phyloP scores from a whole-genome alignment of 129 eudicot species.

The Arctium minus region DNA sequence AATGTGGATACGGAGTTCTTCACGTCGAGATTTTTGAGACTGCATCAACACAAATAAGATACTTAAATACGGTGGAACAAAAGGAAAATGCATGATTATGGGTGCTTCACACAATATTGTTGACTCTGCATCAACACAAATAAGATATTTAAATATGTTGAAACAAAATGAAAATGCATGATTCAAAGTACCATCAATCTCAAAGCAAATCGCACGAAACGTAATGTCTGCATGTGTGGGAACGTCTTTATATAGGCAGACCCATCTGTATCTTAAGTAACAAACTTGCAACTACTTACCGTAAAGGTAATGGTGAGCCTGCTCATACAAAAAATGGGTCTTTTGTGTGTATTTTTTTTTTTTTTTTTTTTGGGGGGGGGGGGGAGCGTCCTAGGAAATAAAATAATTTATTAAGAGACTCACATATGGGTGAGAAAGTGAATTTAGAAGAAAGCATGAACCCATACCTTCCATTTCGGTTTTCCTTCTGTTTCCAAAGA shows the following conservation, averaged over 20 bases:
- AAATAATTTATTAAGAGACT: not conserved
- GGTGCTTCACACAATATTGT: conserved; percentile 85
- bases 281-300: not conserved
- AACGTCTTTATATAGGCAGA: not conserved
- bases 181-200: conserved; percentile 9
- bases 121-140: conserved; percentile 55
- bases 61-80: not conserved
- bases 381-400: not conserved
- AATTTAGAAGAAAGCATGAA: not conserved
- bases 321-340: not conserved
- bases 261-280: not conserved
- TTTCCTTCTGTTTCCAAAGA: conserved; percentile 86
- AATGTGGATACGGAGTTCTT: conserved; percentile 85
- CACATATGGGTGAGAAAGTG: not conserved
- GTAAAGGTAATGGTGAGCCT: not conserved
- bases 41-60: conserved; percentile 27
- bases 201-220: conserved; percentile 2
- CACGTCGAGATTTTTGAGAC: conserved; percentile 90
- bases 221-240: not conserved
- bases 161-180: conserved; percentile 5
- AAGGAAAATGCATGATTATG: not conserved
- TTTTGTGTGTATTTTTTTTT: not conserved
- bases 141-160: not conserved
- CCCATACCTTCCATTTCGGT: conserved; percentile 84
- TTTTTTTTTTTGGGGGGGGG: not conserved